Base-by-base conservation (phyloP, 345 rosid genomes). In the Salix udensis region DNA sequence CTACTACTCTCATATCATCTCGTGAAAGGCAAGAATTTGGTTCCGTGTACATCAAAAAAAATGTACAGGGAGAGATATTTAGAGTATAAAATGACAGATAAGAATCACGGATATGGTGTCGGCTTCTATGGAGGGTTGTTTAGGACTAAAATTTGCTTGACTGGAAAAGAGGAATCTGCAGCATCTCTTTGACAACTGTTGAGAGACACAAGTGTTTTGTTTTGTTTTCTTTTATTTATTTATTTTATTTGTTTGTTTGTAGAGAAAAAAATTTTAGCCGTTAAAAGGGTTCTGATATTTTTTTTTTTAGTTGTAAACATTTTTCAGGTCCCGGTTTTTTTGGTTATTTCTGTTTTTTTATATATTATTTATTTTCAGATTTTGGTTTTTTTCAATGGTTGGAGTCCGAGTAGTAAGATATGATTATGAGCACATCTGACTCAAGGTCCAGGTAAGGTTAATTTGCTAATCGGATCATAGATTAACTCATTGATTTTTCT, bases 71-170 rank as follows among this genome's bases (percentile, higher is more conserved):
- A 26, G 21, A 40, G 9, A 46, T 48, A 39, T 12, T 67, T 34
- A 34, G 46, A 62, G 1, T 11, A 18, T 6, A 42, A 72, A 18
- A 67, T 12, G 85, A 83, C 85, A 80, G 71, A 23, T 68, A 48
- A 84, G 73, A 75, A 74, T 89, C 89, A 85, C 90, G 93, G 91
- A 85, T 80, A 23, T 53, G 72, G 26, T 68, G 84, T 85, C 84
- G 75, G 70, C 78, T 81, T 79, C 76, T 55, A 4, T 2, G 75
- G 78, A 68, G 70, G 65, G 72, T 30, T 70, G 79, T 65, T 68
- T 36, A 30, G 68, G 83, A 69, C 77, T 65, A 65, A 65, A 18
- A 30, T 15, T 30, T 55, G 6, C 40, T 18, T 1, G 42, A 55
- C 39, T n/a, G 16, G 39, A 26, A 21, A 26, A 19, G 21, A 46